Percentiles rank a stretch among this genome's conserved stretches.
These are phyloP conservation scores for Russula emetica DNA, from an alignment of 768 basidiomycete species.

Conservation along the genomic window DNA sequence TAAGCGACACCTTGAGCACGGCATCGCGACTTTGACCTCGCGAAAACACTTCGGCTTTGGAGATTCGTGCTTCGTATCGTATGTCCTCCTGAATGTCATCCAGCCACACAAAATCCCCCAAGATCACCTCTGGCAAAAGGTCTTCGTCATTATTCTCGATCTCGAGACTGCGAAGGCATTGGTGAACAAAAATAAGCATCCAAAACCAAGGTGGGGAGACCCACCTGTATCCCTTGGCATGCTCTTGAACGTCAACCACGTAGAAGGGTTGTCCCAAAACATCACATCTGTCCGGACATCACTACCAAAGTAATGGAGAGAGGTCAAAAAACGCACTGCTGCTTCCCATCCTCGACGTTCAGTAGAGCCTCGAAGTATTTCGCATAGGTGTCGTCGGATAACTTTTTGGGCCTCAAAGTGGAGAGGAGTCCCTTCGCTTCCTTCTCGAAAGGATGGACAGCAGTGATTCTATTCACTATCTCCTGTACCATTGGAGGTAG, in stretches of 20 bases:
- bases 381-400: slow-evolving; percentile 12
- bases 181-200: neutral
- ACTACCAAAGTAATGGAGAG: slow-evolving; percentile 21
- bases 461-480: neutral
- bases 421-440: neutral
- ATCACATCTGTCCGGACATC: slow-evolving; percentile 33
- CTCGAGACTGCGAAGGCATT: neutral
- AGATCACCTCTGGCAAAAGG: slow-evolving; percentile 13
- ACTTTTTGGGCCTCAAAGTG: neutral
- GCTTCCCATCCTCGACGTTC: slow-evolving; percentile 36
- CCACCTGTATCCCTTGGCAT: neutral
- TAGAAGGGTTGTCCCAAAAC: slow-evolving; percentile 3
- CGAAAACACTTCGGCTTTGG: neutral
- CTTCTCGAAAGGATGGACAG: neutral
- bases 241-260: slow-evolving; percentile 1
- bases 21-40: slow-evolving; percentile 8
- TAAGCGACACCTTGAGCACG: slow-evolving; percentile 47
- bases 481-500: slow-evolving; percentile 2
- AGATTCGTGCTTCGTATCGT: slow-evolving; percentile 20
- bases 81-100: slow-evolving; percentile 19
- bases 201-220: neutral
- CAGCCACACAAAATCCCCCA: slow-evolving; percentile 17
- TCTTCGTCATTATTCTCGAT: slow-evolving; percentile 18
- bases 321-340: slow-evolving; percentile 43
- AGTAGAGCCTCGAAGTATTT: slow-evolving; percentile 16